phyloP scores from a whole-genome alignment of 345 rosid genomes.

The Eucalyptus curtisii region DNA sequence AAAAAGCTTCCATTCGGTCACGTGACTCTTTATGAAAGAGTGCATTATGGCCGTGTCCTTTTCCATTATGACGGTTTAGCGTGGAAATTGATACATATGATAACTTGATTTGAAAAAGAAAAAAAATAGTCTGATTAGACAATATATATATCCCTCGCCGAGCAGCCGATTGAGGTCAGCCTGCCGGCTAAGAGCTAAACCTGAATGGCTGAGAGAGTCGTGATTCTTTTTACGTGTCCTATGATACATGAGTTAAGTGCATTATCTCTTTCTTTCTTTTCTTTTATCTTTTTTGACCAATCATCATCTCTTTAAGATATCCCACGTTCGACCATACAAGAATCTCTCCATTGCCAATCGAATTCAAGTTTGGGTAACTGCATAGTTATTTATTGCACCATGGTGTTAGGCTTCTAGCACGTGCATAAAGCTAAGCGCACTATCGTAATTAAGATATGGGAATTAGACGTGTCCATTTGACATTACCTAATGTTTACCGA shows the following conservation, averaged over 20 bases:
- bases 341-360: not conserved
- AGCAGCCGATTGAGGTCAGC: not conserved
- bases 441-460: not conserved
- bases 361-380: not conserved
- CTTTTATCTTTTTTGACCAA: not conserved
- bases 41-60: not conserved
- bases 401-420: not conserved
- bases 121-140: not conserved
- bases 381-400: not conserved
- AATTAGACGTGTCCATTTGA: not conserved
- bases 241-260: not conserved
- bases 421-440: not conserved
- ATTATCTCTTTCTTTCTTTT: not conserved
- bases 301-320: not conserved
- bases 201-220: not conserved
- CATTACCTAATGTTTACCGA: not conserved
- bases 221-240: not conserved
- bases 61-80: not conserved
- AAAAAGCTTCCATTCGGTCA: not conserved
- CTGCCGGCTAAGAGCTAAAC: not conserved
- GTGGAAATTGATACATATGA: not conserved
- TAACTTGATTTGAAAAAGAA: not conserved
- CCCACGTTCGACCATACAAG: not conserved
- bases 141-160: not conserved
- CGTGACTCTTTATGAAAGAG: not conserved